Base-by-base conservation (phyloP, 768 basidiomycete species). In the Dendrothele bispora region DNA sequence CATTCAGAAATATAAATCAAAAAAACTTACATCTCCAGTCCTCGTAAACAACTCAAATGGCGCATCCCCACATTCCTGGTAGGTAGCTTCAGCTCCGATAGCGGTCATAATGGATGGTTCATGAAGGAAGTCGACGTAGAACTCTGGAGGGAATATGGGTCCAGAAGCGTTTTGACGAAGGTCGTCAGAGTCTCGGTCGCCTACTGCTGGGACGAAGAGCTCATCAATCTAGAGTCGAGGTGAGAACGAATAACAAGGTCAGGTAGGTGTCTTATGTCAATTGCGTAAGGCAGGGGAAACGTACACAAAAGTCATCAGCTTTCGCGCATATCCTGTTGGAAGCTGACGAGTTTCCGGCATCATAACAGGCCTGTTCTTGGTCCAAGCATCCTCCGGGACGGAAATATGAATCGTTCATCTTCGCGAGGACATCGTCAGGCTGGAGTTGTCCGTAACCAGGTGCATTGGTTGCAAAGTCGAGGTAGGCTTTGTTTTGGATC, bases 361-460 rank as follows among this genome's bases (percentile, higher is more conserved):
- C 29, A 48, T 75, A 81, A 53, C 84, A 86, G 3, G 75, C 75
- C 44, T 71, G 48, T 55, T 79, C 79, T 56, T 81, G 80, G 5
- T 66, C 79, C 39, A 69, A 57, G 51, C 84, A 86, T 7, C 84
- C 84, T 7, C 68, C 64, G 0, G 68, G 35, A 7, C 60, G 61
- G 52, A 73, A 83, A 56, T 68, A 83, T 1, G 78, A 66, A 1
- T 70, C 45, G 27, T 76, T 80, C n/a, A 85, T 62, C 28, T 69
- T 50, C 25, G 64, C 58, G 32, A 85, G 60, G 2, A 79, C 73
- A 4, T 55, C 49, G 35, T 75, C 67, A 25, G 67, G 69, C 49
- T 80, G 79, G 10, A 86, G 75, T 50, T 74, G 82, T 5, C 84
- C 84, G 52, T 85, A 86, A 12, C 83, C 82, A 7, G 84, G 84